Percentiles rank a stretch among this genome's conserved stretches.
Conservation (phyloP, 169 alveolate species). For the Sarcocystis neurona region DNA sequence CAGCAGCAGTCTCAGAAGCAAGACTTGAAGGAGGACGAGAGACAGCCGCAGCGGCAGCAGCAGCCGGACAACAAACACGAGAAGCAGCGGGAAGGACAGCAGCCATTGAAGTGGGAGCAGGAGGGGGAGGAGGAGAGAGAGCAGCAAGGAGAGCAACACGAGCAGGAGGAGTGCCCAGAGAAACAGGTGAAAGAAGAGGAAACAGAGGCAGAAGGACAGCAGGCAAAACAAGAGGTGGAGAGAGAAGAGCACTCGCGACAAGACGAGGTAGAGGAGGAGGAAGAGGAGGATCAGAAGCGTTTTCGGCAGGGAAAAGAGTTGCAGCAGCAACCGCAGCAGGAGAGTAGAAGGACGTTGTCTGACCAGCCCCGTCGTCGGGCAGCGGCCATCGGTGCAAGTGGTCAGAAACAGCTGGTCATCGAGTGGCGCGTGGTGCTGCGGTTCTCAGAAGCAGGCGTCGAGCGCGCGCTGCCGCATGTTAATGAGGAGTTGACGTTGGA, state of each 20-base stretch:
- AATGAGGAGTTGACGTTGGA: not conserved
- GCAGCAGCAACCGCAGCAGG: not conserved
- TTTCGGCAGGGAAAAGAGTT: not conserved
- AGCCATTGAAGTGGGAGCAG: not conserved
- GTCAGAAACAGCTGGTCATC: not conserved
- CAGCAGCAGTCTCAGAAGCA: not conserved
- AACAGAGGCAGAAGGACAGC: not conserved
- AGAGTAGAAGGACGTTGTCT: no score
- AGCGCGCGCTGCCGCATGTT: constrained; percentile 7
- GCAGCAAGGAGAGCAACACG: not conserved
- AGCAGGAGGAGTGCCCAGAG: not conserved
- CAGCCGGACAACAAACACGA: no score
- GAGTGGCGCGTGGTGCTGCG: constrained; percentile 27
- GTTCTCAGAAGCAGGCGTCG: not conserved
- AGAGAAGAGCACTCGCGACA: not conserved
- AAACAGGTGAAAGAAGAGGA: not conserved
- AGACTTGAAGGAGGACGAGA: not conserved
- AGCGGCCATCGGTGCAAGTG: no score
- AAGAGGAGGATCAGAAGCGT: not conserved
- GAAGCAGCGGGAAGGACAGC: not conserved
- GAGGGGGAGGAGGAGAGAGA: not conserved
- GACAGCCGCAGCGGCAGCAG: not conserved
- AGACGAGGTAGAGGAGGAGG: not conserved
- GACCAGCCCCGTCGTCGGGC: no score
- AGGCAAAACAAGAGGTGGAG: not conserved